Percentiles rank a stretch among this genome's conserved stretches.
Evolutionary conservation across 495 filamentous ascomycete species (phyloP).

Genomic region (Paragyromitra xinjiangensis): DNA sequence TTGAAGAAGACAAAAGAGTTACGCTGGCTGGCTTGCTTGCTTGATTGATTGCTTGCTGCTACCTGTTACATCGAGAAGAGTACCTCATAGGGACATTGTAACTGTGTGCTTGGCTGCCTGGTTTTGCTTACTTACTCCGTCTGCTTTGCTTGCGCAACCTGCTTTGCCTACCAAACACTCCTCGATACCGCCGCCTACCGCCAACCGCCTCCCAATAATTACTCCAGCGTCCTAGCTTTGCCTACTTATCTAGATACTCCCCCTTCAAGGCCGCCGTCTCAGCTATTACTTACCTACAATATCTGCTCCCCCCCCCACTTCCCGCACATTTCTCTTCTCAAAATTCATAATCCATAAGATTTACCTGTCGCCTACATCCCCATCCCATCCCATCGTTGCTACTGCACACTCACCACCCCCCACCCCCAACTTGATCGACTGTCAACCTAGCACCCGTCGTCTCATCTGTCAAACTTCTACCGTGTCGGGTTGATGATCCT

Average conservation of each 20-base stretch:
- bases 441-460: conserved; percentile 41
- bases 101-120: conserved; percentile 40
- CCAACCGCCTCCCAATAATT: conserved; percentile 41
- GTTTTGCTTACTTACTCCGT: conserved; percentile 45
- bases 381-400: conserved; percentile 48
- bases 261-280: conserved; percentile 31
- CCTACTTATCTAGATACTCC: conserved; percentile 49
- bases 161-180: conserved; percentile 43
- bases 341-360: conserved; percentile 53
- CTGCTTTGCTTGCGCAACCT: conserved; percentile 39
- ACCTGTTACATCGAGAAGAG: conserved; percentile 35
- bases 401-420: conserved; percentile 41
- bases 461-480: conserved; percentile 52
- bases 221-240: conserved; percentile 35
- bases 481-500: conserved; percentile 54
- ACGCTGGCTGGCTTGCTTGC: conserved; percentile 7
- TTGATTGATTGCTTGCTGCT: conserved; percentile 12
- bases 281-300: conserved; percentile 49
- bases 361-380: conserved; percentile 49
- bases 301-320: conserved; percentile 47
- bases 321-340: conserved; percentile 38
- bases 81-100: conserved; percentile 44
- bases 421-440: conserved; percentile 42
- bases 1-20: conserved; percentile 27
- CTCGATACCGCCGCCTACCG: conserved; percentile 47